A percentile compares a stretch with the other conserved stretches of the same genome.
Conservation (phyloP, 805 yeast species). For the Saturnispora sekii region DNA sequence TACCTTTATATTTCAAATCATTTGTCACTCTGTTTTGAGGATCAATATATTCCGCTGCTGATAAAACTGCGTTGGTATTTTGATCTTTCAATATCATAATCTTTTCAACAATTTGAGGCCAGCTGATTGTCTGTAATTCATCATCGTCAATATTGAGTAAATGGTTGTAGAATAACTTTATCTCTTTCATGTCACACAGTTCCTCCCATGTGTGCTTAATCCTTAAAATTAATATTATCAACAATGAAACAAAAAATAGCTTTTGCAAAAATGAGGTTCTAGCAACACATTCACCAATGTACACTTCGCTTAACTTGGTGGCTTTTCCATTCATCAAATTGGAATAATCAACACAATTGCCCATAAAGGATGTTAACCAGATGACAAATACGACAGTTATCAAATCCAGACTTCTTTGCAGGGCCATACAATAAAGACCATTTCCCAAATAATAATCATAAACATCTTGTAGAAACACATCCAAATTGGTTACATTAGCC, state of each 20-base stretch:
- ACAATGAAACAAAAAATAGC: conserved; percentile 53
- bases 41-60: conserved; percentile 24
- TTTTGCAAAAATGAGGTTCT: conserved; percentile 40
- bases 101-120: conserved; percentile 78
- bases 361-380: conserved; percentile 65
- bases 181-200: conserved; percentile 57
- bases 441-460: conserved; percentile 79
- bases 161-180: conserved; percentile 65
- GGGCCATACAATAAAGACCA: conserved; percentile 72
- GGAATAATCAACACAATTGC: conserved; percentile 67
- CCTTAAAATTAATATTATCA: conserved; percentile 42
- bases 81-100: conserved; percentile 69
- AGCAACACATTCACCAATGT: conserved; percentile 38
- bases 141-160: conserved; percentile 64
- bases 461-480: conserved; percentile 71
- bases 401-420: conserved; percentile 57
- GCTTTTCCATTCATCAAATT: conserved; percentile 20
- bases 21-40: conserved; percentile 22
- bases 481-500: conserved; percentile 93
- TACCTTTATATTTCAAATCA: conserved; percentile 59
- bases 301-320: conserved; percentile 35
- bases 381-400: conserved; percentile 72
- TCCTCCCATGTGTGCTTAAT: conserved; percentile 49
- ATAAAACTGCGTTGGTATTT: conserved; percentile 70
- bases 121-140: conserved; percentile 85